These are phyloP conservation scores for Esteya vermicola DNA, from an alignment of 2,329 filamentous ascomycete genomes.

Conservation along the genomic window DNA sequence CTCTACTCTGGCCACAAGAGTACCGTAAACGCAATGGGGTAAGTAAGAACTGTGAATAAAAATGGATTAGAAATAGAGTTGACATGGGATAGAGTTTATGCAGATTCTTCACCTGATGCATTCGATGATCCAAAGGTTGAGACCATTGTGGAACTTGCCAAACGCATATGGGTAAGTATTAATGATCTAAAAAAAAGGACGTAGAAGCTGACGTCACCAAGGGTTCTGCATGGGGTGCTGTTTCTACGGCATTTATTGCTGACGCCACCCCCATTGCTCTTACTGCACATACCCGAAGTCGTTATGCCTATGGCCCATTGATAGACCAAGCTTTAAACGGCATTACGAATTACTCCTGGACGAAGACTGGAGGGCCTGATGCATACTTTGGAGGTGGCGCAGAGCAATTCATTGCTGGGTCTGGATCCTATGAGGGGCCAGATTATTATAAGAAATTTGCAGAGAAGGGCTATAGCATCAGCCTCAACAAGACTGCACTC, in stretches of 20 bases:
- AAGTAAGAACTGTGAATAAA: not conserved
- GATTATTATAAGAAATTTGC: constrained; percentile 70
- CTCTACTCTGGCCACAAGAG: constrained; percentile 76
- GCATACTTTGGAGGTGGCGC: constrained; percentile 74
- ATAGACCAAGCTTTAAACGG: constrained; percentile 67
- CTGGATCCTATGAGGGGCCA: constrained; percentile 50
- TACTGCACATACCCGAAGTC: constrained; percentile 56
- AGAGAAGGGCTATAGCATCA: constrained; percentile 57
- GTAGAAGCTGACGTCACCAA: no score
- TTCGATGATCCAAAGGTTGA: constrained; percentile 83
- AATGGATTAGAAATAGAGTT: not conserved
- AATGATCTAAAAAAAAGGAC: no score
- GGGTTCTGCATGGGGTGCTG: constrained; percentile 46
- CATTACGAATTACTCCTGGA: constrained; percentile 70
- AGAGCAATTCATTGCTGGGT: constrained; percentile 60
- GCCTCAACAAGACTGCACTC: constrained; percentile 61
- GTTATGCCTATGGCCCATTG: constrained; percentile 54
- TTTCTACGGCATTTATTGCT: constrained; percentile 68
- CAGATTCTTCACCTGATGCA: constrained; percentile 55
- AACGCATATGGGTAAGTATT: constrained; percentile 50
- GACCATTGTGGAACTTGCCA: constrained; percentile 66
- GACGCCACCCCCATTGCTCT: constrained; percentile 73
- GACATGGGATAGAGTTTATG: constrained; percentile 42
- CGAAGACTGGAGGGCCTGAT: constrained; percentile 57
- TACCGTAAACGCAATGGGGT: constrained; percentile 61